Base-by-base conservation (phyloP, 129 eudicot genomes). In the Lactuca saligna region DNA sequence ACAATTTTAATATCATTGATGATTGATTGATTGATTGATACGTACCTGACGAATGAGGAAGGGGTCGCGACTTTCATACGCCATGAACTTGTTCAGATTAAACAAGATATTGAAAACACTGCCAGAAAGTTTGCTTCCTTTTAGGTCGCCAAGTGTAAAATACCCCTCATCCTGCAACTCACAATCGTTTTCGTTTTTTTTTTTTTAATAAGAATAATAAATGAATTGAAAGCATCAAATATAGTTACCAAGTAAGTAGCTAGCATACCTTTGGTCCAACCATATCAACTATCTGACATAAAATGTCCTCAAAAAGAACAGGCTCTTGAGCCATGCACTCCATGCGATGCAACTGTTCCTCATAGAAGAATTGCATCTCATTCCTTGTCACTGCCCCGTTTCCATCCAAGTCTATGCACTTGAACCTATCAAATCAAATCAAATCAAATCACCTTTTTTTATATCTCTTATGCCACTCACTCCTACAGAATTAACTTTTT, bases 11-110 rank as follows among this genome's bases (percentile, higher is more conserved):
- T 4, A 71, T 10, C 54, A 65, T 8, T 35, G 8, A 13, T 14
- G 37, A 9, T 10, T 17, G 16, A 15, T 17, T 17, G 16, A 15
- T 17, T 17, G 57, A 25, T 25, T 25, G 29, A 25, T 25, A 42
- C 20, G 1, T 65, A 75, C 91, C 86, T 83, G 91, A 51, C 91
- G 91, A 72, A 86, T 86, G 57, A 86, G 88, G 55, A 86, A 86
- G 7, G 91, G 91, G 57, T 86, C 88, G 41, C 88, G 91, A 61
- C 80, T 80, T 86, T 86, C 91, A 72, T 78, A 86, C 13, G 91
- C 88, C 88, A 86, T 86, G 69, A 86, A 86, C 71, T 86, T 86
- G 25, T 83, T 83, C 38, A 86, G 82, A 70, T 86, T 83, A 32
- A 86, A 86, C 56, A 86, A 84, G 58, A 86, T 81, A 44, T 86